Percentiles rank a stretch among this genome's conserved stretches.
These are phyloP conservation scores for Euphorbia neoarborescens DNA, from an alignment of 441 rosid species.

Conservation along the genomic window DNA sequence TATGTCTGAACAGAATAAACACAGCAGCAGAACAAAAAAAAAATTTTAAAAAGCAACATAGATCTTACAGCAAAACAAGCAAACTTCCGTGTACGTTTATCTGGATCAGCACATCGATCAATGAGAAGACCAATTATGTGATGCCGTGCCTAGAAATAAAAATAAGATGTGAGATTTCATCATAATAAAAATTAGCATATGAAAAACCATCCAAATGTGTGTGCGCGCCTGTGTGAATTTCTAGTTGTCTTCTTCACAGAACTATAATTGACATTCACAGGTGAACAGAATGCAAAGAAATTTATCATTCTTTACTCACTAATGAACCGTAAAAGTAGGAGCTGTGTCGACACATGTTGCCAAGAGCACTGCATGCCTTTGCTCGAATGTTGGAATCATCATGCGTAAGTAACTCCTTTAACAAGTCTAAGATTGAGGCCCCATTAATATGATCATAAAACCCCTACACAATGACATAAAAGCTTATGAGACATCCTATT, in stretches of 20 bases:
- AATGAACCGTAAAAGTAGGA: slow-evolving; percentile 67
- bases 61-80: slow-evolving; percentile 92
- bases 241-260: not conserved
- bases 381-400: slow-evolving; percentile 86
- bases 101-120: slow-evolving; percentile 92
- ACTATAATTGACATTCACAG: slow-evolving; percentile 6
- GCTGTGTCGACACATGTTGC: slow-evolving; percentile 95
- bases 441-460: slow-evolving; percentile 76
- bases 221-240: not conserved
- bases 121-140: slow-evolving; percentile 63
- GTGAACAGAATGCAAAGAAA: slow-evolving; percentile 10
- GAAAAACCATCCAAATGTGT: not conserved
- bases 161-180: slow-evolving; percentile 21
- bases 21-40: not conserved
- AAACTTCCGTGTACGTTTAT: slow-evolving; percentile 85
- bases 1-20: not conserved
- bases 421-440: slow-evolving; percentile 58
- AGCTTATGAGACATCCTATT: slow-evolving; percentile 14
- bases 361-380: slow-evolving; percentile 93
- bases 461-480: slow-evolving; percentile 41
- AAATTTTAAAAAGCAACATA: not conserved
- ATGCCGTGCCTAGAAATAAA: slow-evolving; percentile 51
- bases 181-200: not conserved
- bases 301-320: slow-evolving; percentile 36
- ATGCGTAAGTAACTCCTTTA: slow-evolving; percentile 64